Conservation (phyloP, 2,329 filamentous ascomycete species). For the Decorospora gaudefroyi region DNA sequence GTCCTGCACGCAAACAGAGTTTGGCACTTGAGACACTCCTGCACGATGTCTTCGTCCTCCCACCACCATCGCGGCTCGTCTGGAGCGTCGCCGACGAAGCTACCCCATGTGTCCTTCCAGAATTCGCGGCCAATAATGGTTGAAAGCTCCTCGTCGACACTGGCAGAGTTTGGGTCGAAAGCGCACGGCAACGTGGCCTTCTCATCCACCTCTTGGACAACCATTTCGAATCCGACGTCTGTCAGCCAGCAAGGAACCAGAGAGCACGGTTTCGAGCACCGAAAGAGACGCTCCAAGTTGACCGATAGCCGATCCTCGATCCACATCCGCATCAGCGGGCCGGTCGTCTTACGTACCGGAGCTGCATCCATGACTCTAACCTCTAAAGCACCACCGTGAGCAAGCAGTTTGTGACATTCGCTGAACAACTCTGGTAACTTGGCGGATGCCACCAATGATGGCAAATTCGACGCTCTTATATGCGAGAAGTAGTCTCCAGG, state of each 20-base stretch:
- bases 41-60: slow-evolving; percentile 46
- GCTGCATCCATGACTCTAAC: slow-evolving; percentile 66
- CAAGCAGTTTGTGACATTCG: slow-evolving; percentile 62
- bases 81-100: slow-evolving; percentile 39
- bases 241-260: slow-evolving; percentile 64
- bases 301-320: slow-evolving; percentile 64
- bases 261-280: slow-evolving; percentile 63
- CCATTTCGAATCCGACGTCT: slow-evolving; percentile 56
- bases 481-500: slow-evolving; percentile 40
- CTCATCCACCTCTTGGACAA: slow-evolving; percentile 24
- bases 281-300: slow-evolving; percentile 63
- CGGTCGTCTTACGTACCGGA: slow-evolving; percentile 61
- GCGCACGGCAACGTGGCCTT: slow-evolving; percentile 41
- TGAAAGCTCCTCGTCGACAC: slow-evolving; percentile 41
- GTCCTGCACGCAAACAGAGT: slow-evolving; percentile 48
- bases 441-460: slow-evolving; percentile 60
- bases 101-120: slow-evolving; percentile 48
- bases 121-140: slow-evolving; percentile 42
- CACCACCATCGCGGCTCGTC: slow-evolving; percentile 46
- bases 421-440: slow-evolving; percentile 62
- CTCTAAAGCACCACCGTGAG: slow-evolving; percentile 60
- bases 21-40: slow-evolving; percentile 42
- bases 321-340: slow-evolving; percentile 63
- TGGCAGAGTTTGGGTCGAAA: slow-evolving; percentile 21
- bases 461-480: slow-evolving; percentile 56